A percentile compares a stretch with the other conserved stretches of the same genome.
Evolutionary conservation across 2,329 filamentous ascomycete species (phyloP).

Genomic region (Ramularia collo-cygni): DNA sequence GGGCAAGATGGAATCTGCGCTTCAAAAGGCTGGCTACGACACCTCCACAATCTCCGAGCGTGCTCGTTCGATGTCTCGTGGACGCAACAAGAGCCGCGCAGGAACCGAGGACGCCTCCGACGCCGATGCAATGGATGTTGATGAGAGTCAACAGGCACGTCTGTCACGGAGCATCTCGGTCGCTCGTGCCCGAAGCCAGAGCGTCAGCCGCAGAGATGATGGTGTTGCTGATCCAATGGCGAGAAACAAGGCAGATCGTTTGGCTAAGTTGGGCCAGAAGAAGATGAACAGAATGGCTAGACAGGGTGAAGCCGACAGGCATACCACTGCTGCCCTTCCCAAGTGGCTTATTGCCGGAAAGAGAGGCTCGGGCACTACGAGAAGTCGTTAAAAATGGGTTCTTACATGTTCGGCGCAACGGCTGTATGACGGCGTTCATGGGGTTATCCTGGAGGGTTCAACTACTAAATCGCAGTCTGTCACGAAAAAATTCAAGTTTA

Average conservation of each 20-base stretch:
- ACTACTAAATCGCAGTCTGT: no score
- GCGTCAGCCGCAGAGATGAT: conserved; percentile 64
- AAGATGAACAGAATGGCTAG: conserved; percentile 98
- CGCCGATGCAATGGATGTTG: conserved; percentile 63
- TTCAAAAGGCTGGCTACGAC: conserved; percentile 81
- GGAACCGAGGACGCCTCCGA: conserved; percentile 42
- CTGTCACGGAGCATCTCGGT: conserved; percentile 51
- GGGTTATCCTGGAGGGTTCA: not conserved
- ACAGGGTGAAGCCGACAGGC: conserved; percentile 93
- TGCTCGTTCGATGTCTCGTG: conserved; percentile 59
- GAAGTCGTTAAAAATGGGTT: conserved; percentile 14
- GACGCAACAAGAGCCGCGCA: conserved; percentile 61
- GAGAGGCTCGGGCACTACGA: conserved; percentile 84
- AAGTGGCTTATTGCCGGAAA: conserved; percentile 95
- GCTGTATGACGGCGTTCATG: not conserved
- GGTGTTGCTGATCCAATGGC: conserved; percentile 63
- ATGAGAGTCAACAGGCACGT: conserved; percentile 33
- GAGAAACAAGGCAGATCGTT: conserved; percentile 73
- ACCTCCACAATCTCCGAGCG: conserved; percentile 67
- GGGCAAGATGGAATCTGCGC: conserved; percentile 76
- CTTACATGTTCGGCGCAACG: not conserved
- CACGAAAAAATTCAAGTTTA: no score
- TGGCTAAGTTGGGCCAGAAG: conserved; percentile 87
- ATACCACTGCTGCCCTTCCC: conserved; percentile 69
- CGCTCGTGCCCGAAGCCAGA: conserved; percentile 61